A percentile compares a stretch with the other conserved stretches of the same genome.
phyloP scores from a whole-genome alignment of 306 rosid species.

The Inga oerstediana region DNA sequence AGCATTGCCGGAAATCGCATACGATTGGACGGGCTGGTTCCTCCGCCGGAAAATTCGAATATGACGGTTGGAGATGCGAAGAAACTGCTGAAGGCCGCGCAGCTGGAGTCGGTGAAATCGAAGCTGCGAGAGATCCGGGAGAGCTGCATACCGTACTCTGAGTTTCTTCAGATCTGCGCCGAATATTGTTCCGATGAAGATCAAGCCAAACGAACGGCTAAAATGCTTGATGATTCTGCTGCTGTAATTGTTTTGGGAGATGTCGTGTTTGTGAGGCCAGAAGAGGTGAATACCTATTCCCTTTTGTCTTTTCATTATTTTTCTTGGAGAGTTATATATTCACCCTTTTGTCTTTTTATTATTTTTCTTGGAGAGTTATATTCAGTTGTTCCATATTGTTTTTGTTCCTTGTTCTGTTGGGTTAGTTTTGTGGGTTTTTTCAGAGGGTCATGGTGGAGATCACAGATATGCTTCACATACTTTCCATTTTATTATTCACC shows the following conservation, averaged over 20 bases:
- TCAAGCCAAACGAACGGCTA: constrained; percentile 51
- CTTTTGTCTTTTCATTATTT: no score
- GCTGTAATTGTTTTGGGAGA: constrained; percentile 72
- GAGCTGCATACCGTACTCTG: constrained; percentile 54
- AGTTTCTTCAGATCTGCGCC: constrained; percentile 57
- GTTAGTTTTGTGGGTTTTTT: constrained; percentile 35
- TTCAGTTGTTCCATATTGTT: neutral
- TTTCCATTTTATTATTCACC: neutral
- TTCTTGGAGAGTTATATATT: no score
- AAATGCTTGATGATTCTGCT: constrained; percentile 70
- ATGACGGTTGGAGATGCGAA: constrained; percentile 45
- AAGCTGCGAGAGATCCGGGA: constrained; percentile 48
- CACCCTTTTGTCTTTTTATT: neutral
- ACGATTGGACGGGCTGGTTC: constrained; percentile 65
- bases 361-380: neutral
- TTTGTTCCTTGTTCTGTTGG: constrained; percentile 5
- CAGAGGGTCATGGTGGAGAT: constrained; percentile 51
- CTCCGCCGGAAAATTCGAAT: constrained; percentile 31
- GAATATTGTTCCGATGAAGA: constrained; percentile 57
- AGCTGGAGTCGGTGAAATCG: constrained; percentile 63
- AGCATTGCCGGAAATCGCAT: constrained; percentile 60
- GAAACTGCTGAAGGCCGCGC: constrained; percentile 65
- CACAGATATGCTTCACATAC: constrained; percentile 35
- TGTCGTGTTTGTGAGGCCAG: constrained; percentile 66
- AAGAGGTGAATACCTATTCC: constrained; percentile 56